These are phyloP conservation scores for Micractinium conductrix DNA, from an alignment of 139 green algal genomes.

Conservation along the genomic window DNA sequence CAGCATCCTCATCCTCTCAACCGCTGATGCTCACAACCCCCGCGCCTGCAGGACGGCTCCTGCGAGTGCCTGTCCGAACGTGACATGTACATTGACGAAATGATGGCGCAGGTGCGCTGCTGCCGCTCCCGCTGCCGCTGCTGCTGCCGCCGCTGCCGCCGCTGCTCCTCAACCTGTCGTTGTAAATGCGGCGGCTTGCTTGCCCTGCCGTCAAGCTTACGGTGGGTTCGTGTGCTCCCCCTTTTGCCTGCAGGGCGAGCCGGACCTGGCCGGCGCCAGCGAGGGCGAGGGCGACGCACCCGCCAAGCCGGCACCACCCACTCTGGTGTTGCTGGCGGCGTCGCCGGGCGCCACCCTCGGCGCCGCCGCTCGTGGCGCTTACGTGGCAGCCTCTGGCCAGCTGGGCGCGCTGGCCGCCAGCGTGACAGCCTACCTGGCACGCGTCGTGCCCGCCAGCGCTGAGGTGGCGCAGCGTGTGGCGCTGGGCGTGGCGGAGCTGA, in stretches of 20 bases:
- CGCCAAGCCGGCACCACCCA: neutral
- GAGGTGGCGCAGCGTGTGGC: neutral
- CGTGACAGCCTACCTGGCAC: constrained; percentile 2
- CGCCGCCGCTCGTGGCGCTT: neutral
- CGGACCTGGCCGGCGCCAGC: no score
- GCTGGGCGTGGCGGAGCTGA: neutral
- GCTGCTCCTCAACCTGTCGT: no score
- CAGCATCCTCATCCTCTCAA: neutral
- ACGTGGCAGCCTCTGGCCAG: neutral
- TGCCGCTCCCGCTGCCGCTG: no score
- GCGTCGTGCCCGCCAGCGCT: neutral
- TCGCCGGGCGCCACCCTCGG: neutral
- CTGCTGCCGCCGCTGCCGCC: no score
- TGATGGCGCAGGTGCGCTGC: constrained; percentile 50
- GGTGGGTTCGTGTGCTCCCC: no score
- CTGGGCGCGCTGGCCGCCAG: constrained; percentile 5
- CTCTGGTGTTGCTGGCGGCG: neutral
- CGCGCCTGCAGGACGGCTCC: constrained; percentile 1
- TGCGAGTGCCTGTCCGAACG: neutral
- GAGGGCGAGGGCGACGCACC: neutral
- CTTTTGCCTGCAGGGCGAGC: no score
- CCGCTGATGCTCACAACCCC: neutral
- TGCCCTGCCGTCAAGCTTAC: no score
- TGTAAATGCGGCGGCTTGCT: no score
- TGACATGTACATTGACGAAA: constrained; percentile 32